Conservation (phyloP, 192 early-diverging fungal genomes). For the Endogone sp. region DNA sequence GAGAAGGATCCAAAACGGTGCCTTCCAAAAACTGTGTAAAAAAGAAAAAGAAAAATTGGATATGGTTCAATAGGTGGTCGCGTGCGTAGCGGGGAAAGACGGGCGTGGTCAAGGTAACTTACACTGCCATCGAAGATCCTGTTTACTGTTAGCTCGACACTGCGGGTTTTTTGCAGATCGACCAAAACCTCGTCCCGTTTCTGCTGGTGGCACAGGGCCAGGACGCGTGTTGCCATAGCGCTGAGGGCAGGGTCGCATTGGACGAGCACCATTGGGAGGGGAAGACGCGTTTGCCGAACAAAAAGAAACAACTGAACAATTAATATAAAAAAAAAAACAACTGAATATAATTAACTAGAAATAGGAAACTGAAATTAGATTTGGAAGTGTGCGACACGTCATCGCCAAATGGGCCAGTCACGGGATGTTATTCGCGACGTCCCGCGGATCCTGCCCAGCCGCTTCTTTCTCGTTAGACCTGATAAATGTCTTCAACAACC, state of each 20-base stretch:
- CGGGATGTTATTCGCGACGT: background rate
- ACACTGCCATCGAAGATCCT: conserved; percentile 36
- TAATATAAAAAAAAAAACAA: no score
- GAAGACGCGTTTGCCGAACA: background rate
- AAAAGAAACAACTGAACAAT: no score
- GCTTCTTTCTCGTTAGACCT: background rate
- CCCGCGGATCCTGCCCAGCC: background rate
- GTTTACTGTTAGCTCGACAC: conserved; percentile 26
- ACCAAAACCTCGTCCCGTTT: conserved; percentile 13
- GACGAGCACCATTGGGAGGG: no score
- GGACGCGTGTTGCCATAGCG: background rate
- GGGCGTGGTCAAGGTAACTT: background rate
- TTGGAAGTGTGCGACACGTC: background rate
- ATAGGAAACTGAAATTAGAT: no score
- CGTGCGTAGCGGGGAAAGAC: background rate
- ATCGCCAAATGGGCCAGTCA: background rate
- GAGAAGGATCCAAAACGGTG: background rate
- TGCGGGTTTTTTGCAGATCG: conserved; percentile 22
- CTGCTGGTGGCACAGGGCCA: background rate
- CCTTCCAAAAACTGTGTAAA: background rate
- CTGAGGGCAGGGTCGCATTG: background rate
- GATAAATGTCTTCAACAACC: background rate
- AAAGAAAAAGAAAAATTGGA: background rate
- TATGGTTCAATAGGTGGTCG: no score
- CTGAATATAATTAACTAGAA: no score